Conservation (phyloP, 768 basidiomycete genomes). For the Artomyces pyxidatus region DNA sequence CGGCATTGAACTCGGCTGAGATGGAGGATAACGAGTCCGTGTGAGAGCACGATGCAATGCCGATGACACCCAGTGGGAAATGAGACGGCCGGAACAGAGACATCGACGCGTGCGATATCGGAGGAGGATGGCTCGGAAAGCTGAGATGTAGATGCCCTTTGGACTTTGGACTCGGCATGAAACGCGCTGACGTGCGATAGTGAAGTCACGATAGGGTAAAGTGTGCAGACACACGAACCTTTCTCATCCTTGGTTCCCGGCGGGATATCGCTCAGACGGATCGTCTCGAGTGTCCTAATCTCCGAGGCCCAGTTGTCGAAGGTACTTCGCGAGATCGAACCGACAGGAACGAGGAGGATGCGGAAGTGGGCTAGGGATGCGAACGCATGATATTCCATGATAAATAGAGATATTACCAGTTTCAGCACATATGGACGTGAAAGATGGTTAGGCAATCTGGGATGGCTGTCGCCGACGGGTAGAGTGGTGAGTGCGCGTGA, state of each 20-base stretch:
- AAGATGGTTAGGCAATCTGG: no score
- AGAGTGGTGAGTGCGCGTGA: neutral
- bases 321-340: conserved; percentile 54
- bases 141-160: conserved; percentile 77
- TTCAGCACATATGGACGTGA: no score
- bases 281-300: conserved; percentile 62
- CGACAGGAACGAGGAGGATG: conserved; percentile 82
- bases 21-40: conserved; percentile 44
- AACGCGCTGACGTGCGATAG: conserved; percentile 48
- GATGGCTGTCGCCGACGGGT: no score
- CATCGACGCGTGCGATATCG: conserved; percentile 57
- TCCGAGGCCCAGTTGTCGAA: conserved; percentile 72
- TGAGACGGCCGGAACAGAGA: conserved; percentile 71
- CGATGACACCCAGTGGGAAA: conserved; percentile 84
- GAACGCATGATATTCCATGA: conserved; percentile 72
- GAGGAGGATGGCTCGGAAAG: conserved; percentile 69
- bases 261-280: conserved; percentile 79
- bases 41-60: conserved; percentile 65
- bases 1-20: conserved; percentile 57
- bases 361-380: conserved; percentile 80
- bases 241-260: conserved; percentile 68
- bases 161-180: conserved; percentile 70
- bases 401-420: no score
- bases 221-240: conserved; percentile 36
- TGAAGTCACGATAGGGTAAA: neutral